Base-by-base conservation (phyloP, 352 stramenopile genomes). In the Phytopythium delawarense region DNA sequence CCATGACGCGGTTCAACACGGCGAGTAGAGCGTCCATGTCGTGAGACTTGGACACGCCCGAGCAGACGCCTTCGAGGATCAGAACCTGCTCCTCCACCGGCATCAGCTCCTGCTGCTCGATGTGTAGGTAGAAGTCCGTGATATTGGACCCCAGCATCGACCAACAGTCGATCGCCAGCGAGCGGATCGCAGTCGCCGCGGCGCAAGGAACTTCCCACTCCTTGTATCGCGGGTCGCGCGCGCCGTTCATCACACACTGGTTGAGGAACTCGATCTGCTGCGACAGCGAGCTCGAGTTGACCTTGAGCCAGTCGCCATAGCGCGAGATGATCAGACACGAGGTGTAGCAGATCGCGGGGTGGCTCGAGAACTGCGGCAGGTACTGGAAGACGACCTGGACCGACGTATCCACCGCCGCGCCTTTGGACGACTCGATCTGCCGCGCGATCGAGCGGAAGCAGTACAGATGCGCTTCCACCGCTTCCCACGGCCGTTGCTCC, bases 321-420 rank as follows among this genome's bases (percentile, higher is more conserved):
- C 87, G 83, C n/a, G 87, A 91, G 6, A 96, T 72, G 45, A 93
- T 88, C 42, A 96, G 72, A 48, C 84, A 96, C 28, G 87, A 81
- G 32, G 87, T 96, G 73, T 96, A 96, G 68, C 78, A 81, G 57
- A 94, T 93, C 11, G 87, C 80, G 16, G 87, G 81, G 49, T 96
- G 84, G 39, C 78, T 76, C 4, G 83, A 67, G 58, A 94, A 89
- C 62, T 87, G 83, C 4, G 81, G 74, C 9, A 96, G 60, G 53
- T 91, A 78, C 60, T 89, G 71, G 60, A 96, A 96, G 54, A 96
- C 88, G 18, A 82, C 59, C 64, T 88, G 74, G 28, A 94, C 75
- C 15, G 79, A 72, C 23, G 84, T 66, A 16, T 77, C 64, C 23
- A 79, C 63, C 23, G 59, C 46, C 3, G 59, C 58, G 1, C 49